Conservation (phyloP, 2,329 filamentous ascomycete species). For the Zymoseptoria brevis region DNA sequence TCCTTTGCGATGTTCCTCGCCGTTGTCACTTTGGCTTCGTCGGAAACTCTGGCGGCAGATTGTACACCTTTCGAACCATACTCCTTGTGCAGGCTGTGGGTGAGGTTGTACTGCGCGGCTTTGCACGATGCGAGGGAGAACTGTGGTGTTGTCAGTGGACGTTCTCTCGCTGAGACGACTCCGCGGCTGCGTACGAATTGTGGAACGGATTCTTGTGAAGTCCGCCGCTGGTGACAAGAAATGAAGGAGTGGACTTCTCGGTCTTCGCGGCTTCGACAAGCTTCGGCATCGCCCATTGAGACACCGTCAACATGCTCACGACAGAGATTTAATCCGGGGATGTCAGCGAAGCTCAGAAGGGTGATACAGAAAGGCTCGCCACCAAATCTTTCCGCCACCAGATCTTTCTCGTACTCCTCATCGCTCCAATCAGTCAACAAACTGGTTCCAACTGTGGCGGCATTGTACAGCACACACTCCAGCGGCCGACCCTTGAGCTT, state of each 20-base stretch:
- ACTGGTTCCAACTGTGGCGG: conserved; percentile 38
- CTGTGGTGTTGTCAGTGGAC: background rate
- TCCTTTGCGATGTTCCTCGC: conserved; percentile 38
- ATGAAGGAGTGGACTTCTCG: conserved; percentile 30
- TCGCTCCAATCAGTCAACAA: conserved; percentile 12
- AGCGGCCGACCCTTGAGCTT: conserved; percentile 29
- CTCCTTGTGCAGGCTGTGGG: conserved; percentile 36
- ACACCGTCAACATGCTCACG: conserved; percentile 39
- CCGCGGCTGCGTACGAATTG: conserved; percentile 17
- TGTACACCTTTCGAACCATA: conserved; percentile 37
- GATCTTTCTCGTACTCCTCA: conserved; percentile 40
- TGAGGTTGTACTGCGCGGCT: conserved; percentile 43
- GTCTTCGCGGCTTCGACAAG: conserved; percentile 23
- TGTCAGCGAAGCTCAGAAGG: background rate
- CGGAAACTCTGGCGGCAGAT: conserved; percentile 35
- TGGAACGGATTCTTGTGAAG: conserved; percentile 39
- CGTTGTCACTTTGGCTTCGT: conserved; percentile 34
- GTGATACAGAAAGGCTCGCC: conserved; percentile 22
- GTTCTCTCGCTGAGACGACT: background rate
- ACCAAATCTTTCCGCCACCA: conserved; percentile 44
- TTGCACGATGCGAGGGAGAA: conserved; percentile 44
- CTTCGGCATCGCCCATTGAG: conserved; percentile 39
- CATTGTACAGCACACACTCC: conserved; percentile 45
- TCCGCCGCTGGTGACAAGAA: conserved; percentile 42
- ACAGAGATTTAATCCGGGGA: conserved; percentile 33